A percentile compares a stretch with the other conserved stretches of the same genome.
phyloP scores from a whole-genome alignment of 495 filamentous ascomycete species.

The Lentithecium fluviatile region DNA sequence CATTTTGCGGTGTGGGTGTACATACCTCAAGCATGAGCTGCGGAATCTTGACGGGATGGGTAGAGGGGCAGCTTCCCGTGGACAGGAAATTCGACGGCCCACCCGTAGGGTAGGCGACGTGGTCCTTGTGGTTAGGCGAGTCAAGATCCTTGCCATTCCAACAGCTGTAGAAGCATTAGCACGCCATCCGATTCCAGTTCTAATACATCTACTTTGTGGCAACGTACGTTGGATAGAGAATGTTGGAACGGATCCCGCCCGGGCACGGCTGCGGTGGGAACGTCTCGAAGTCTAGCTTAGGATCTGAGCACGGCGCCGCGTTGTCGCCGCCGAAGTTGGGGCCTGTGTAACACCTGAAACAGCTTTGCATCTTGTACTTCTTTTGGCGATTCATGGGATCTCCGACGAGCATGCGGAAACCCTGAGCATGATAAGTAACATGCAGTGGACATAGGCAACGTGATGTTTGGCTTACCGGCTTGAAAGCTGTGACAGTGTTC shows the following conservation, averaged over 20 bases:
- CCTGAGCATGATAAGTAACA: slow-evolving; percentile 4
- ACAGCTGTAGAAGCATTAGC: slow-evolving; percentile 15
- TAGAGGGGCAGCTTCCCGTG: slow-evolving; percentile 26
- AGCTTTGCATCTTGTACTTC: slow-evolving; percentile 19
- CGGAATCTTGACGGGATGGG: slow-evolving; percentile 31
- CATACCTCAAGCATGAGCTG: slow-evolving; percentile 32
- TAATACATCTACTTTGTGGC: not conserved
- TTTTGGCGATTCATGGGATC: slow-evolving; percentile 21
- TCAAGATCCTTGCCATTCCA: slow-evolving; percentile 33
- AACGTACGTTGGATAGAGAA: slow-evolving; percentile 33
- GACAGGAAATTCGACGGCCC: slow-evolving; percentile 20
- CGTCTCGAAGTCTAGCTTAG: slow-evolving; percentile 18
- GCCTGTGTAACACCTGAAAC: slow-evolving; percentile 30
- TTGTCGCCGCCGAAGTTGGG: slow-evolving; percentile 32
- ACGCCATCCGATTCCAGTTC: too few species aligned
- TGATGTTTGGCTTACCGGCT: slow-evolving; percentile 12
- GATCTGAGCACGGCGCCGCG: slow-evolving; percentile 26
- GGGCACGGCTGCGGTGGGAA: slow-evolving; percentile 23
- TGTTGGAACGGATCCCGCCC: slow-evolving; percentile 33
- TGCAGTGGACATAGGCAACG: not conserved
- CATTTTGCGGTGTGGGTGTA: not conserved
- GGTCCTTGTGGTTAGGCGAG: slow-evolving; percentile 26
- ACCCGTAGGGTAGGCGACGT: slow-evolving; percentile 28
- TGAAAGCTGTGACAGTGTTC: slow-evolving; percentile 29
- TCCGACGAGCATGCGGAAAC: slow-evolving; percentile 36